A percentile compares a stretch with the other conserved stretches of the same genome.
These are phyloP conservation scores for Pseudognaphalium luteoalbum DNA, from an alignment of 129 eudicot genomes.

Conservation along the genomic window DNA sequence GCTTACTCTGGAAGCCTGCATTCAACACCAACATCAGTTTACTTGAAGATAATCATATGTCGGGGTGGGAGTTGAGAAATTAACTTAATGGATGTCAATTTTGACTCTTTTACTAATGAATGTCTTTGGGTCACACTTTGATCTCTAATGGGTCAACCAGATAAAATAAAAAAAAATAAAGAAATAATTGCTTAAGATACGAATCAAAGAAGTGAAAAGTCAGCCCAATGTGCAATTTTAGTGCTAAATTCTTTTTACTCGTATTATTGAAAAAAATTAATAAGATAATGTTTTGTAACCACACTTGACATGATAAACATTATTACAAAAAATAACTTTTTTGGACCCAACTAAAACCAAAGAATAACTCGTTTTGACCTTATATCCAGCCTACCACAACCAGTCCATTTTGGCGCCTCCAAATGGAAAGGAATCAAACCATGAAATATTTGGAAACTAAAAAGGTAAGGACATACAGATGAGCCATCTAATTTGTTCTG, in stretches of 20 bases:
- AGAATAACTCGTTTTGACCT: background rate
- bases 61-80: background rate
- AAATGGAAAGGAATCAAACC: background rate
- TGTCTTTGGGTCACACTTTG: background rate
- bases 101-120: background rate
- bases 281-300: background rate
- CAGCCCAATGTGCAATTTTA: background rate
- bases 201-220: background rate
- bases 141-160: background rate
- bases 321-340: background rate
- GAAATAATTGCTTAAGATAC: background rate
- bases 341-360: background rate
- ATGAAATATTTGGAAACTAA: background rate
- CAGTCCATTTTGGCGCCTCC: slow-evolving; percentile 3
- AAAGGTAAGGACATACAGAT: slow-evolving; percentile 29
- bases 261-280: too few relatives aligned
- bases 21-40: background rate
- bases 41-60: background rate
- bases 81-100: background rate
- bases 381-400: background rate
- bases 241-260: background rate
- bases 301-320: background rate
- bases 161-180: background rate
- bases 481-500: slow-evolving; percentile 37
- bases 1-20: slow-evolving; percentile 67